Evolutionary conservation across 257 asterid genomes (phyloP), one percentile per base, ranked within the genome.

Genomic region (Osmanthus fragrans): DNA sequence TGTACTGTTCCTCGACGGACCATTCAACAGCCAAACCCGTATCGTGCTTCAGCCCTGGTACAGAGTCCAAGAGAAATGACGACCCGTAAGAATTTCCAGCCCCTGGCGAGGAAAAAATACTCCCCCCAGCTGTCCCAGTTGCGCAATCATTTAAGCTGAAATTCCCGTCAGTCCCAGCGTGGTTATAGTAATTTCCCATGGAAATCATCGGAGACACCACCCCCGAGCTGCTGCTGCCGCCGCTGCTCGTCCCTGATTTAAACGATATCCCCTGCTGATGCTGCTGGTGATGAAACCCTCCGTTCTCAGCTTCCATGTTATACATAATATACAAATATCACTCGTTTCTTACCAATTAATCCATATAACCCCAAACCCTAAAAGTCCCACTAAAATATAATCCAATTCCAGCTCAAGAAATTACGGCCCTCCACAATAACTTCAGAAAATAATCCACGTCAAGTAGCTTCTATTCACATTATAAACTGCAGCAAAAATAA

Each of bases 11-110:
- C 34, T 89, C 96, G 34, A 84, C 83, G 21, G 96, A 86, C 98
- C 98, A 93, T 86, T 93, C 97, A 47, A 79, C 94, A 0, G 95
- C 96, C 58, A 93, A 79, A 27, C 93, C 96, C 0, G 96, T 85
- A 18, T 91, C 97, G 84, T 91, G 96, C 83, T 90, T 92, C 85
- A 93, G 77, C 81, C 96, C 96, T 4, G 96, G 92, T 45, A 79
- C 89, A 4, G 92, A 83, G 75, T 92, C 95, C 74, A 89, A 72
- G 73, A 89, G 84, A 42, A 87, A 88, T 71, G 93, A 73, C 16
- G 84, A 80, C 21, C 73, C 82, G 45, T 83, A 34, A 34, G 86
- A 87, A 68, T 82, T 86, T 64, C 80, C 86, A 3, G 77, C 81
- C 39, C 82, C 86, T 19, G 85, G 73, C 29, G 94, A 85, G 78